Percentiles rank a stretch among this genome's conserved stretches.
phyloP scores from a whole-genome alignment of 192 early-diverging fungal species.

The Globomyces pollinis-pini region DNA sequence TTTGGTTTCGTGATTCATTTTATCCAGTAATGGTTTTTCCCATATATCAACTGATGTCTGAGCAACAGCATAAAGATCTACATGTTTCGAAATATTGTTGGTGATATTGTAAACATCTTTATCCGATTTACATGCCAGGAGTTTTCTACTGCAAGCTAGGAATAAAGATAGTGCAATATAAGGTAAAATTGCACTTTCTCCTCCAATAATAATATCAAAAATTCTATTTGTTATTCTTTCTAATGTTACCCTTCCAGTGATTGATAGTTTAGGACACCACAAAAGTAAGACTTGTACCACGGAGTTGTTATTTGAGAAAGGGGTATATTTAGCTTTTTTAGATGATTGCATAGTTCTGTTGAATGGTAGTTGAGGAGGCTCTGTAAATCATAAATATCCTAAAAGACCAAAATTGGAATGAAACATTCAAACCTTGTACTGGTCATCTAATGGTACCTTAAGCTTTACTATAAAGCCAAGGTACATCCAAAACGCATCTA shows the following conservation, averaged over 20 bases:
- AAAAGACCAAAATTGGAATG: no score
- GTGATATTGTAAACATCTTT: slow-evolving; percentile 18
- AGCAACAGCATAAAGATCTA: slow-evolving; percentile 35
- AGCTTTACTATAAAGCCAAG: slow-evolving; percentile 17
- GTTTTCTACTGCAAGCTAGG: slow-evolving; percentile 23
- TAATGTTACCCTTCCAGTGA: no score
- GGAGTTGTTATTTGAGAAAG: not conserved
- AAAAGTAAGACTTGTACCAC: slow-evolving; percentile 35
- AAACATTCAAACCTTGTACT: slow-evolving; percentile 15
- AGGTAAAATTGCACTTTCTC: slow-evolving; percentile 23
- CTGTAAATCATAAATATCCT: no score
- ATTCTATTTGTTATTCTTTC: no score
- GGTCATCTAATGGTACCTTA: slow-evolving; percentile 4
- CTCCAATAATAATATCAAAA: slow-evolving; percentile 40
- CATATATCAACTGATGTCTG: slow-evolving; percentile 34
- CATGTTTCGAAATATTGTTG: slow-evolving; percentile 17
- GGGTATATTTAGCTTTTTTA: slow-evolving; percentile 6
- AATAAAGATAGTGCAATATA: slow-evolving; percentile 31
- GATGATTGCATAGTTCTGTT: slow-evolving; percentile 14
- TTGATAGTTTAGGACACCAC: slow-evolving; percentile 23
- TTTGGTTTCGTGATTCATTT: slow-evolving; percentile 6
- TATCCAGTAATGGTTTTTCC: slow-evolving; percentile 32
- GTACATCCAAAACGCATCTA: slow-evolving; percentile 41
- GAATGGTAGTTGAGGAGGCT: no score
- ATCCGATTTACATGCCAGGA: slow-evolving; percentile 10